Conservation (phyloP, 345 rosid genomes). For the Diplotaxis tenuifolia region DNA sequence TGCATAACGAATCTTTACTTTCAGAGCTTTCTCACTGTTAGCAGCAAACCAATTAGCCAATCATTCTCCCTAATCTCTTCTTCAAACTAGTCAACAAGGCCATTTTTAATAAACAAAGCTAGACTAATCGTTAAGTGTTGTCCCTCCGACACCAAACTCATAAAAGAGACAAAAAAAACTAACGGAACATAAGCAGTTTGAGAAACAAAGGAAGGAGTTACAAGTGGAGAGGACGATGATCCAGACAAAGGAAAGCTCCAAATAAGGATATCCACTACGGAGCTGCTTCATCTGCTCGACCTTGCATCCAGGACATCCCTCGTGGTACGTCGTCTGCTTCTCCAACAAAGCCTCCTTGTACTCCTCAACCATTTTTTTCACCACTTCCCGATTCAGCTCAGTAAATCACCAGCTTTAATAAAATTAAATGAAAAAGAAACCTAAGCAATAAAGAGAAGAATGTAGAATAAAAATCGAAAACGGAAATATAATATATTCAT, state of each 20-base stretch:
- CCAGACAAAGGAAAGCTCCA: constrained; percentile 65
- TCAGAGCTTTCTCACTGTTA: constrained; percentile 7
- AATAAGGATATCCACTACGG: constrained; percentile 53
- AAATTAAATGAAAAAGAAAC: not conserved
- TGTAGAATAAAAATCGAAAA: not conserved
- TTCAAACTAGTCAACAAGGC: not conserved
- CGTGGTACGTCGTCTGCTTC: constrained; percentile 21
- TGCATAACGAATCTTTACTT: not conserved
- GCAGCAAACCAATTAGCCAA: not conserved
- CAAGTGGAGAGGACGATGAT: constrained; percentile 64
- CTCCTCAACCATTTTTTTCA: constrained; percentile 25
- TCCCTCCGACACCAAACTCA: not conserved
- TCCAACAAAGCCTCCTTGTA: constrained; percentile 32
- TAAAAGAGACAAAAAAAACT: not conserved
- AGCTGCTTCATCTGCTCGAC: constrained; percentile 55
- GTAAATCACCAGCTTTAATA: not conserved
- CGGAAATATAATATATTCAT: not conserved
- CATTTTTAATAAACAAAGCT: not conserved
- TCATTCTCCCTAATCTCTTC: not conserved
- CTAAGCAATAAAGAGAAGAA: not conserved
- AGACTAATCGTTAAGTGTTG: too few species aligned
- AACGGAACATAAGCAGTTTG: not conserved
- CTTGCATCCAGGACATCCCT: constrained; percentile 60
- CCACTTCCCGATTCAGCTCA: not conserved
- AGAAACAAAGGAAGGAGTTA: constrained; percentile 21